Conservation (phyloP, 73 alveolate genomes). For the Stentor roeselii region DNA sequence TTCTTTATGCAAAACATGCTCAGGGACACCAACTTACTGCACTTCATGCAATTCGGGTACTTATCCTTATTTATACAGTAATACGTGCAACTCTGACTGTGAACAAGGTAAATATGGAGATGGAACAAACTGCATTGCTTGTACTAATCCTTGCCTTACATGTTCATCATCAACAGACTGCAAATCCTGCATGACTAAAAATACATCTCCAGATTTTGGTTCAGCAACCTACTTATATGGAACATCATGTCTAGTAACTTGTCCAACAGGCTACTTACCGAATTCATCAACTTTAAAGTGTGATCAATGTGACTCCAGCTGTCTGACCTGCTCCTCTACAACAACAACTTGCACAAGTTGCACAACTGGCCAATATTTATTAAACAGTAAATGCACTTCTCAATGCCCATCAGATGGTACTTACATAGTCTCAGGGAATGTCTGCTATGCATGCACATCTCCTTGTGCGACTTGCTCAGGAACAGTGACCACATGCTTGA, state of each 20-base stretch:
- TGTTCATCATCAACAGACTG: conserved; percentile 3
- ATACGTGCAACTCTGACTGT: neutral
- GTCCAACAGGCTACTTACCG: neutral
- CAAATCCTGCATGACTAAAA: neutral
- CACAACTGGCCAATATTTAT: neutral
- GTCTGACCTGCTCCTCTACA: conserved; percentile 9
- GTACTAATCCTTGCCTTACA: neutral
- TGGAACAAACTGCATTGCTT: neutral
- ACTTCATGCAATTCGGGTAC: neutral
- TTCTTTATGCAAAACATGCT: neutral
- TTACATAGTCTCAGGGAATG: neutral
- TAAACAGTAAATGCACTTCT: neutral
- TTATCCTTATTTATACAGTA: conserved; percentile 9
- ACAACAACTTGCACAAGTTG: conserved; percentile 28
- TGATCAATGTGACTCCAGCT: neutral
- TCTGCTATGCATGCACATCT: neutral
- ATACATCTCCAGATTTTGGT: conserved; percentile 8
- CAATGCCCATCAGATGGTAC: neutral
- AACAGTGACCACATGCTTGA: neutral
- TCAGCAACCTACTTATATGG: neutral
- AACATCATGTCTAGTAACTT: neutral
- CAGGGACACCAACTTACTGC: neutral
- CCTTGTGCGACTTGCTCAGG: conserved; percentile 9
- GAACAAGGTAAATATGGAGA: neutral
- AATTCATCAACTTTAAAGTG: neutral